phyloP scores from a whole-genome alignment of 352 stramenopile genomes.

The Phytopythium chamaehyphon region DNA sequence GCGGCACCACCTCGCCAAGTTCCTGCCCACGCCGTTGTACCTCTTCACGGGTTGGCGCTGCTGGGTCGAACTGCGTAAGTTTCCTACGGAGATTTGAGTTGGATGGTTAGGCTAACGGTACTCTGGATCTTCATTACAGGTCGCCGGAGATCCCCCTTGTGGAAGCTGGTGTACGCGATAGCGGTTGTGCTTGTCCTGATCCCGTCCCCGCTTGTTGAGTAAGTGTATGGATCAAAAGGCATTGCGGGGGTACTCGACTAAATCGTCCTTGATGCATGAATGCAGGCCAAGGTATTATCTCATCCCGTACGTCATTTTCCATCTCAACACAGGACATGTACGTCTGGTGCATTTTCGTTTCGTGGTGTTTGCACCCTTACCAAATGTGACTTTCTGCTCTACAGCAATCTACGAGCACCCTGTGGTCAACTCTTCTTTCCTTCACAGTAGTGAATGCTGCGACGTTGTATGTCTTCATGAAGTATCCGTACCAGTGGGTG shows the following conservation, averaged over 20 bases:
- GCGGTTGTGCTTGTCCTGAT: slow-evolving; percentile 80
- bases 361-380: slow-evolving; percentile 6
- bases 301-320: slow-evolving; percentile 72
- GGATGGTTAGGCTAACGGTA: neutral
- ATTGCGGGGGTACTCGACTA: neutral
- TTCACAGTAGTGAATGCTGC: slow-evolving; percentile 60
- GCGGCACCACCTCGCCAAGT: slow-evolving; percentile 67
- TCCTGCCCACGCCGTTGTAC: slow-evolving; percentile 54
- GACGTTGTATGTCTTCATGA: slow-evolving; percentile 75
- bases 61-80: slow-evolving; percentile 59
- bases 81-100: neutral
- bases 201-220: slow-evolving; percentile 87
- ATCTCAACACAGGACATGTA: slow-evolving; percentile 73
- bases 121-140: slow-evolving; percentile 20
- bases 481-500: slow-evolving; percentile 66
- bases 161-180: slow-evolving; percentile 66
- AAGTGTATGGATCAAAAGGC: slow-evolving; percentile 20
- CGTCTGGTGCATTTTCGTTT: slow-evolving; percentile 4
- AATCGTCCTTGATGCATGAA: slow-evolving; percentile 1
- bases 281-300: slow-evolving; percentile 79
- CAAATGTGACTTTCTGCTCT: slow-evolving; percentile 1
- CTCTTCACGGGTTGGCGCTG: slow-evolving; percentile 59
- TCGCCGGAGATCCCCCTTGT: slow-evolving; percentile 56
- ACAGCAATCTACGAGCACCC: slow-evolving; percentile 51
- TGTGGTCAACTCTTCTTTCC: slow-evolving; percentile 29